Evolutionary conservation across 805 yeast genomes (phyloP).

Genomic region (Starmerella floris): DNA sequence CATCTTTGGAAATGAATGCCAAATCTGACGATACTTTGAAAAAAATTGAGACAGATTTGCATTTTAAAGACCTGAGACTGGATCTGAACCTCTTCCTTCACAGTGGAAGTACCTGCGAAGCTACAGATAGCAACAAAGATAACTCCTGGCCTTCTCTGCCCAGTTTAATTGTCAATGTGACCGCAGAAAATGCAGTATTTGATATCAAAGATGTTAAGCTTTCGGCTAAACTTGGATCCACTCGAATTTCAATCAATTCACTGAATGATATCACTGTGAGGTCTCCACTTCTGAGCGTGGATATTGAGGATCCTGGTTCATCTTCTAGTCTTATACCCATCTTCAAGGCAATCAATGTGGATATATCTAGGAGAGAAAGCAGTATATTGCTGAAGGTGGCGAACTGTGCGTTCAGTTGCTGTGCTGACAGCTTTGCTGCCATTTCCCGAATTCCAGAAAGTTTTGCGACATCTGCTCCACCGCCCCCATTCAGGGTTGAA

Average conservation of each 20-base stretch:
- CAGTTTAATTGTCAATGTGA: background rate
- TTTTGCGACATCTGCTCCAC: background rate
- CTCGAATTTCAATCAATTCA: background rate
- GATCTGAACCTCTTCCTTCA: background rate
- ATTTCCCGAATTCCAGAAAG: background rate
- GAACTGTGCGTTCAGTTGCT: background rate
- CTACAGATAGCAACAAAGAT: too few relatives aligned
- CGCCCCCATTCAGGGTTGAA: background rate
- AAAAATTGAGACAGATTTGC: background rate
- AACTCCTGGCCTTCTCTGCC: background rate
- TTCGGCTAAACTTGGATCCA: background rate
- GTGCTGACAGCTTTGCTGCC: conserved; percentile 10
- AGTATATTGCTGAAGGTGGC: background rate
- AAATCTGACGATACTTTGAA: background rate
- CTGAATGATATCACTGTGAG: background rate
- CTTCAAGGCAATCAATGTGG: background rate
- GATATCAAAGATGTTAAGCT: background rate
- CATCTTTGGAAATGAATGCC: background rate
- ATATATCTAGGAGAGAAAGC: background rate
- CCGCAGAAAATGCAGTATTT: background rate
- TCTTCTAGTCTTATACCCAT: background rate
- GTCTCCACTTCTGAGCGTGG: background rate
- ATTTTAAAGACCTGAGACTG: conserved; percentile 1
- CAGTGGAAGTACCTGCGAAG: too few relatives aligned
- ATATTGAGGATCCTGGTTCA: background rate